Evolutionary conservation across 164 flowering plant species (phyloP).

Genomic region (Platanus orientalis): DNA sequence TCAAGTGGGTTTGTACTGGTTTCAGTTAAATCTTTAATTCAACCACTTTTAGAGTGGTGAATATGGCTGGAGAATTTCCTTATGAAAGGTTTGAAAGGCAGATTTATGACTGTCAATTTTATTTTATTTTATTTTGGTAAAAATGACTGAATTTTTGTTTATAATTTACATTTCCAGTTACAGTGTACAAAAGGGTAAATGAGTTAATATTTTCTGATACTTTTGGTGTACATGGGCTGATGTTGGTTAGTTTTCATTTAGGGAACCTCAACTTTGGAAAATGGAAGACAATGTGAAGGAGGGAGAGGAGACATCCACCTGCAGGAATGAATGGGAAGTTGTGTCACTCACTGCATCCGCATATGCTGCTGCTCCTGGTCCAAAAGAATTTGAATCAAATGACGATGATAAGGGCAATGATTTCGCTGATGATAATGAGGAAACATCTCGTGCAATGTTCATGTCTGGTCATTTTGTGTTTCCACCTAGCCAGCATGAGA

Average conservation of each 20-base stretch:
- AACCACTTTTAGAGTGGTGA: too few species aligned
- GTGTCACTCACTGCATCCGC: constrained; percentile 93
- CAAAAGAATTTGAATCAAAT: constrained; percentile 29
- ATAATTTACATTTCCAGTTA: too few species aligned
- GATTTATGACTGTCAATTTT: too few species aligned
- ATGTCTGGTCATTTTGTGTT: constrained; percentile 91
- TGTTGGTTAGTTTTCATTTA: not conserved
- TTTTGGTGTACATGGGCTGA: too few species aligned
- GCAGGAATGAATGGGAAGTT: constrained; percentile 97
- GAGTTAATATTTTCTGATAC: too few species aligned
- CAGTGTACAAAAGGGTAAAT: too few species aligned
- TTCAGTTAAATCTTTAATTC: too few species aligned
- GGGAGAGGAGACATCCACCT: constrained; percentile 34
- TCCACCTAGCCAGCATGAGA: constrained; percentile 79
- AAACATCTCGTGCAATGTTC: constrained; percentile 62
- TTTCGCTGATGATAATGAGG: constrained; percentile 25
- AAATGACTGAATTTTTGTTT: too few species aligned
- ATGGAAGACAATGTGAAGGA: constrained; percentile 59
- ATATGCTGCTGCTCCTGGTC: constrained; percentile 89
- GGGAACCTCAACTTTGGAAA: constrained; percentile 11
- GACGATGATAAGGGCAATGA: constrained; percentile 31
- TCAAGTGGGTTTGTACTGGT: too few species aligned
- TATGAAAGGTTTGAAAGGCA: too few species aligned
- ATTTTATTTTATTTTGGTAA: too few species aligned
- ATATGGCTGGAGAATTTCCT: too few species aligned